Conservation (phyloP, 345 rosid genomes). For the Eucalyptus marginata region DNA sequence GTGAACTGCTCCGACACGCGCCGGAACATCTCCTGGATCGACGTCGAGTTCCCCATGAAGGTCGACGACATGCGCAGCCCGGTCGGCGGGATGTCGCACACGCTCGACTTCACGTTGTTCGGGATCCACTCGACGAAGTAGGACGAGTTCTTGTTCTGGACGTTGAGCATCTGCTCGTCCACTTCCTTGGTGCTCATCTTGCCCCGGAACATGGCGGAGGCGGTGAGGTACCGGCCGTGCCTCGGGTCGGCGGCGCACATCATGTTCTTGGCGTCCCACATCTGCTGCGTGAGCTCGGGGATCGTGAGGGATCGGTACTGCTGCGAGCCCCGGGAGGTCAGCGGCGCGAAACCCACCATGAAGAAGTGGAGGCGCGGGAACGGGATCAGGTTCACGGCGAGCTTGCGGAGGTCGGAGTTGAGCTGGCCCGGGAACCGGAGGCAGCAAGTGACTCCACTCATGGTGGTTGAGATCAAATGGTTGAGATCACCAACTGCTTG, state of each 20-base stretch:
- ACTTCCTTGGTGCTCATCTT: constrained; percentile 93
- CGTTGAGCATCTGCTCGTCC: constrained; percentile 86
- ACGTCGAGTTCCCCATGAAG: constrained; percentile 66
- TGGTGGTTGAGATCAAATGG: constrained; percentile 73
- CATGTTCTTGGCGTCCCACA: constrained; percentile 85
- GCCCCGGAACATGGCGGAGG: constrained; percentile 86
- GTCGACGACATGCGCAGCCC: constrained; percentile 74
- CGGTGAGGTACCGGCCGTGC: constrained; percentile 78
- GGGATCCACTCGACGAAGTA: constrained; percentile 76
- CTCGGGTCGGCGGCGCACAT: constrained; percentile 90
- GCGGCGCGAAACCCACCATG: constrained; percentile 81
- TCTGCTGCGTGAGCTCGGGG: constrained; percentile 79
- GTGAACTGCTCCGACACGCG: constrained; percentile 53
- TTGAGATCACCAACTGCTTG: constrained; percentile 66
- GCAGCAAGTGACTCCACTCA: constrained; percentile 88
- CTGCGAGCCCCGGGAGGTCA: constrained; percentile 71
- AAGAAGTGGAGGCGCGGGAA: constrained; percentile 79
- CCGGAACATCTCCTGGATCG: constrained; percentile 57
- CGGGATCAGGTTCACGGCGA: constrained; percentile 70
- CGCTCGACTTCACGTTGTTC: constrained; percentile 66
- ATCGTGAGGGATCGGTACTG: constrained; percentile 75
- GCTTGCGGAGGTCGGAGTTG: constrained; percentile 76
- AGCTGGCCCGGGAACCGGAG: constrained; percentile 81
- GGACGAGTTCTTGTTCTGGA: constrained; percentile 90
- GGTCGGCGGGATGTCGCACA: constrained; percentile 67